Conservation (phyloP, 2,329 filamentous ascomycete genomes). For the Penicillium aurantiogriseum region DNA sequence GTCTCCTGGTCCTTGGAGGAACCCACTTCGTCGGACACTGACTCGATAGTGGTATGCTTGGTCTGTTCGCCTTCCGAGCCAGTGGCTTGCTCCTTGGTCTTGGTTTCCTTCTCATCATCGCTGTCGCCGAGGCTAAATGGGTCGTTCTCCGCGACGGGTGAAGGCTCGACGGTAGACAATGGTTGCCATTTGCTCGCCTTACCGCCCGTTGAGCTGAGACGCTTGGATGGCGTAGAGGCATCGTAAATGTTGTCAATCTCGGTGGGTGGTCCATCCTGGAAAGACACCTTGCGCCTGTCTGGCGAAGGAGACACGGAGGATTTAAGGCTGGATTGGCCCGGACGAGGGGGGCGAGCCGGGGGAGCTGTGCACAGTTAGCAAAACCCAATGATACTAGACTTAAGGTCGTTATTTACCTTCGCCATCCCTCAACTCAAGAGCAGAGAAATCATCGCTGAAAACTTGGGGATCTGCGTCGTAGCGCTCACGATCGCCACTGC, state of each 20-base stretch:
- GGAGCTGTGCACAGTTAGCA: constrained; percentile 48
- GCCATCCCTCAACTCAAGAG: constrained; percentile 61
- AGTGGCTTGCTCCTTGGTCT: constrained; percentile 60
- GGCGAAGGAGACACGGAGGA: constrained; percentile 63
- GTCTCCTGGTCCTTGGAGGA: constrained; percentile 26
- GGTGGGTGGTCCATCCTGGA: constrained; percentile 66
- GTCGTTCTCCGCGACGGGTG: constrained; percentile 84
- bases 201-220: constrained; percentile 50
- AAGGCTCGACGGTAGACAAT: constrained; percentile 78
- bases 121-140: constrained; percentile 96
- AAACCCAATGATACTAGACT: neutral
- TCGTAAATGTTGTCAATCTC: constrained; percentile 77
- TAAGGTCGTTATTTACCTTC: constrained; percentile 46
- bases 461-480: constrained; percentile 95
- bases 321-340: constrained; percentile 74
- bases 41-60: constrained; percentile 61
- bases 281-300: constrained; percentile 54
- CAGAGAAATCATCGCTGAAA: constrained; percentile 81
- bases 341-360: constrained; percentile 57
- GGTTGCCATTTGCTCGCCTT: constrained; percentile 98
- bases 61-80: constrained; percentile 56
- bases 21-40: constrained; percentile 44
- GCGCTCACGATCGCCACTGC: constrained; percentile 82
- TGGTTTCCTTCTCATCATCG: constrained; percentile 82
- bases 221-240: constrained; percentile 56